Conservation (phyloP, 2,329 filamentous ascomycete genomes). For the Fusarium brevicatenulatum region DNA sequence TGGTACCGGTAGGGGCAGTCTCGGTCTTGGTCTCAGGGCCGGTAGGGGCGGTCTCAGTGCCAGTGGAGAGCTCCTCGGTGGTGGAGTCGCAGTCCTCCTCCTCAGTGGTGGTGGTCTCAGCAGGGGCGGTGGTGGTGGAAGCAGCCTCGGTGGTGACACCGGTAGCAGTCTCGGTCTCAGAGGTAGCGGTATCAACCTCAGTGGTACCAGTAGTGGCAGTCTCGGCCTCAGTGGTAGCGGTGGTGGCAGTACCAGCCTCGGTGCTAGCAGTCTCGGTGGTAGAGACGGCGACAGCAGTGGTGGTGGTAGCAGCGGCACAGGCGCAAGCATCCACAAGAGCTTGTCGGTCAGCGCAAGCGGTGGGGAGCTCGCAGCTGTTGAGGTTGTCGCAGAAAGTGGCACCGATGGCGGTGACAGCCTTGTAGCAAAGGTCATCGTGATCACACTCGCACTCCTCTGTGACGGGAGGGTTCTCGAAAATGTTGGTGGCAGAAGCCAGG, state of each 20-base stretch:
- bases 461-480: no score
- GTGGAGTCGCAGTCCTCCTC: no score
- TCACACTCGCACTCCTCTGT: slow-evolving; percentile 19
- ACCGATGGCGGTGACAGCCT: background rate
- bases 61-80: no score
- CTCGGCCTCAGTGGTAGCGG: background rate
- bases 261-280: slow-evolving; percentile 13
- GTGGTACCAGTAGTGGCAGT: background rate
- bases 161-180: background rate
- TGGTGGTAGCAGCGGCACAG: background rate
- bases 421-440: slow-evolving; percentile 3
- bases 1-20: no score
- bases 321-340: background rate
- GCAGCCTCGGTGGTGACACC: slow-evolving; percentile 3
- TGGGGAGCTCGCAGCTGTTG: rapidly evolving
- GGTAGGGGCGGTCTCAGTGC: background rate
- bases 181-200: slow-evolving; percentile 3
- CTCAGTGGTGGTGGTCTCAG: slow-evolving; percentile 1
- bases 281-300: background rate
- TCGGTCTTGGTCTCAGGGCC: no score
- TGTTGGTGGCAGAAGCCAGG: slow-evolving; percentile 17
- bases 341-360: background rate
- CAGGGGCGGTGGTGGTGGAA: slow-evolving; percentile 9
- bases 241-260: slow-evolving; percentile 5
- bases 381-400: background rate